A percentile compares a stretch with the other conserved stretches of the same genome.
Conservation (phyloP, 495 filamentous ascomycete species). For the Usnea hakonensis region DNA sequence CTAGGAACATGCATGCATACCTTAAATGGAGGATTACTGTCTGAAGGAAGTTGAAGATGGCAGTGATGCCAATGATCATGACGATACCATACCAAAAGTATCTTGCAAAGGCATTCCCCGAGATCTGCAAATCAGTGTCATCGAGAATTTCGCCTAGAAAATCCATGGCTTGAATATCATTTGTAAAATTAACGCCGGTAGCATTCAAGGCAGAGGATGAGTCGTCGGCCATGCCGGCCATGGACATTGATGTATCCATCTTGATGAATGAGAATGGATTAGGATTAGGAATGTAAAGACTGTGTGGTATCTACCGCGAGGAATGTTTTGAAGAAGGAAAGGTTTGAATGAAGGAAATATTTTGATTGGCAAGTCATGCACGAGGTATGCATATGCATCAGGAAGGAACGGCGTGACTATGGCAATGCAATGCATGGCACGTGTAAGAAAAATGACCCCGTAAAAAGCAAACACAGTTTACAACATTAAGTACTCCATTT, state of each 20-base stretch:
- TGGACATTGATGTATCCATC: slow-evolving; percentile 9
- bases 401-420: too few relatives aligned
- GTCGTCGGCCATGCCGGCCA: slow-evolving; percentile 1
- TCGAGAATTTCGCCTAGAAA: slow-evolving; percentile 15
- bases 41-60: slow-evolving; percentile 44
- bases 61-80: slow-evolving; percentile 42
- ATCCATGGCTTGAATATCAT: slow-evolving; percentile 6
- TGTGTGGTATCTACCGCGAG: not conserved
- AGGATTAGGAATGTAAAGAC: not conserved
- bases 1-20: slow-evolving; percentile 29
- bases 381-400: too few relatives aligned
- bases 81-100: slow-evolving; percentile 48
- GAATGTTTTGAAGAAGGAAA: not conserved
- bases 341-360: not conserved
- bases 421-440: too few relatives aligned
- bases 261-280: too few relatives aligned
- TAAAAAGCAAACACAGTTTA: too few relatives aligned
- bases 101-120: slow-evolving; percentile 40
- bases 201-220: not conserved
- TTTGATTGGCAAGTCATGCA: too few relatives aligned
- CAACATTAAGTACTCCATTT: too few relatives aligned
- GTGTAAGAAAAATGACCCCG: too few relatives aligned
- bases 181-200: slow-evolving; percentile 6
- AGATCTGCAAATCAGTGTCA: slow-evolving; percentile 39
- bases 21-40: slow-evolving; percentile 40